A percentile compares a stretch with the other conserved stretches of the same genome.
Evolutionary conservation across 2,329 filamentous ascomycete species (phyloP).

Genomic region (Aspergillus costaricaensis): DNA sequence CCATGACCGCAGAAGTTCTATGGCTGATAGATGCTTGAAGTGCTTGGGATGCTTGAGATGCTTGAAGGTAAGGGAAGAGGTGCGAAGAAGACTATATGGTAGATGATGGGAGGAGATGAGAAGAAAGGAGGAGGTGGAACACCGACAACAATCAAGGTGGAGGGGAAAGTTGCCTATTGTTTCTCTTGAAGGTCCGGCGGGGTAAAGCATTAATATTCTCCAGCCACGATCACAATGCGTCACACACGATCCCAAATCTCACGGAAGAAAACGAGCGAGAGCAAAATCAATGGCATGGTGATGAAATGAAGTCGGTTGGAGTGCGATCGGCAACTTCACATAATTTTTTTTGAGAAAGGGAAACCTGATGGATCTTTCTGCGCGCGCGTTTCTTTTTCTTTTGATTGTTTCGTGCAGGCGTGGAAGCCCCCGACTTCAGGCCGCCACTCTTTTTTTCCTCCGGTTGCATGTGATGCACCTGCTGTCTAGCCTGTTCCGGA

Average conservation of each 20-base stretch:
- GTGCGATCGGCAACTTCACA: neutral
- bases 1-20: constrained; percentile 26
- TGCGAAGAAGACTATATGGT: neutral
- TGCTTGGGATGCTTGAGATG: too few species aligned
- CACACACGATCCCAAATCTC: neutral
- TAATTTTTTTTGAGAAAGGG: neutral
- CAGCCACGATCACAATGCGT: neutral
- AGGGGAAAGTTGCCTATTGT: constrained; percentile 2
- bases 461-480: neutral
- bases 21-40: neutral
- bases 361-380: too few species aligned
- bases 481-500: neutral
- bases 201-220: neutral
- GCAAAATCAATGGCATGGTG: neutral
- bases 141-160: neutral
- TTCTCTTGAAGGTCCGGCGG: neutral
- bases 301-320: neutral
- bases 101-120: neutral
- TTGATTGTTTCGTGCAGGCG: neutral
- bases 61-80: neutral
- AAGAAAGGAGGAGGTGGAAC: neutral
- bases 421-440: neutral
- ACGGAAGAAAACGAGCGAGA: neutral
- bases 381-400: neutral
- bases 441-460: neutral